Percentiles rank a stretch among this genome's conserved stretches.
phyloP scores from a whole-genome alignment of 805 yeast genomes.

The Schwanniomyces sp. region DNA sequence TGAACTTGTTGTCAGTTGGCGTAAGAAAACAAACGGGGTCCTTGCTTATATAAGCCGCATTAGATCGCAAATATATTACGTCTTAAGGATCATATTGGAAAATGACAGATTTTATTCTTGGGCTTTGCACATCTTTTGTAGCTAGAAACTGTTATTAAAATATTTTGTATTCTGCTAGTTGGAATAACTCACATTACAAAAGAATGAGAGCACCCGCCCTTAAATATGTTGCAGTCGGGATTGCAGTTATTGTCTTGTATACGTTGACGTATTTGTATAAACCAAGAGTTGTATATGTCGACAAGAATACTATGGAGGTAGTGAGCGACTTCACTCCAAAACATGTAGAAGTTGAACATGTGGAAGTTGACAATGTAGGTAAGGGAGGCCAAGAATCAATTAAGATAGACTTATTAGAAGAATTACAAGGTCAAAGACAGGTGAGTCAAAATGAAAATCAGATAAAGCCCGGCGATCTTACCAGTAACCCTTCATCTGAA shows the following conservation, averaged over 20 bases:
- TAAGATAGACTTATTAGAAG: neutral
- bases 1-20: too few species aligned
- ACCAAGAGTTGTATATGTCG: constrained; percentile 15
- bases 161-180: neutral
- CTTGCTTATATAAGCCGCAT: neutral
- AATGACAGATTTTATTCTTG: neutral
- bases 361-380: neutral
- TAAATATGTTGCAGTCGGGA: constrained; percentile 8
- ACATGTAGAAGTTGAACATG: neutral
- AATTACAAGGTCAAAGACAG: neutral
- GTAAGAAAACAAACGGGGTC: too few species aligned
- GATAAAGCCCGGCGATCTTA: neutral
- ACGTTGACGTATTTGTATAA: constrained; percentile 6
- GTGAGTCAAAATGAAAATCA: neutral
- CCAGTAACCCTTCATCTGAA: constrained; percentile 6
- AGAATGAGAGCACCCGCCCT: neutral
- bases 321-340: constrained; percentile 3
- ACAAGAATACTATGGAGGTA: constrained; percentile 13
- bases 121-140: neutral
- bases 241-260: constrained; percentile 12
- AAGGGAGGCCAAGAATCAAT: neutral
- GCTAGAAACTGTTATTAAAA: neutral
- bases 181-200: neutral
- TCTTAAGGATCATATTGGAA: neutral
- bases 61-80: neutral